These are phyloP conservation scores for Nakazawaea ernobii DNA, from an alignment of 805 yeast genomes.

Conservation along the genomic window DNA sequence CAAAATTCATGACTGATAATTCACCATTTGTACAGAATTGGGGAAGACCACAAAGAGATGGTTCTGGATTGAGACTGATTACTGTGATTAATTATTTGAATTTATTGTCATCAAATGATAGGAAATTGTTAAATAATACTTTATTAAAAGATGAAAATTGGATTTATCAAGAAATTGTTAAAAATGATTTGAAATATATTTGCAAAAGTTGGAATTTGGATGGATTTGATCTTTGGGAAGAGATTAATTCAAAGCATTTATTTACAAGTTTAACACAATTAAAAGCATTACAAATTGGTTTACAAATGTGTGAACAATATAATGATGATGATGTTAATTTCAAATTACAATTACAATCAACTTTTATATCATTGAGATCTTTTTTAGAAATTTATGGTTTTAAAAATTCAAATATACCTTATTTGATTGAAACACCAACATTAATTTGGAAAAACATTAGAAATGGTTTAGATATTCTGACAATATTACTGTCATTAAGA, in stretches of 20 bases:
- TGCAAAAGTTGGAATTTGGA: slow-evolving; percentile 51
- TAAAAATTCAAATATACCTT: slow-evolving; percentile 35
- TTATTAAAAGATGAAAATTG: slow-evolving; percentile 20
- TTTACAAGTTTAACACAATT: slow-evolving; percentile 76
- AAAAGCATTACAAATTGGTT: slow-evolving; percentile 58
- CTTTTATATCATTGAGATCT: slow-evolving; percentile 30
- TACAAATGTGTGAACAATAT: slow-evolving; percentile 29
- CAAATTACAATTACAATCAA: slow-evolving; percentile 21
- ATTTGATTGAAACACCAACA: slow-evolving; percentile 66
- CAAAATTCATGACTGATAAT: slow-evolving; percentile 72
- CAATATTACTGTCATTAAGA: slow-evolving; percentile 46
- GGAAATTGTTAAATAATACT: slow-evolving; percentile 19
- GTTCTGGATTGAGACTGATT: slow-evolving; percentile 77
- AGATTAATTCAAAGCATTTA: slow-evolving; percentile 66
- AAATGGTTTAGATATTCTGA: slow-evolving; percentile 76
- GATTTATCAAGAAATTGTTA: slow-evolving; percentile 29
- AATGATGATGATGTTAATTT: slow-evolving; percentile 24
- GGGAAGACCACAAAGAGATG: slow-evolving; percentile 97
- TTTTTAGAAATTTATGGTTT: slow-evolving; percentile 38
- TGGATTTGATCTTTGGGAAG: slow-evolving; percentile 96
- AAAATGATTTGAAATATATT: slow-evolving; percentile 67
- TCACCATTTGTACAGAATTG: slow-evolving; percentile 58
- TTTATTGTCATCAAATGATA: slow-evolving; percentile 28
- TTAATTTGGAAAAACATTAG: slow-evolving; percentile 36
- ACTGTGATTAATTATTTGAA: slow-evolving; percentile 54